Conservation (phyloP, 192 early-diverging fungal species). For the Coemansia asiatica region DNA sequence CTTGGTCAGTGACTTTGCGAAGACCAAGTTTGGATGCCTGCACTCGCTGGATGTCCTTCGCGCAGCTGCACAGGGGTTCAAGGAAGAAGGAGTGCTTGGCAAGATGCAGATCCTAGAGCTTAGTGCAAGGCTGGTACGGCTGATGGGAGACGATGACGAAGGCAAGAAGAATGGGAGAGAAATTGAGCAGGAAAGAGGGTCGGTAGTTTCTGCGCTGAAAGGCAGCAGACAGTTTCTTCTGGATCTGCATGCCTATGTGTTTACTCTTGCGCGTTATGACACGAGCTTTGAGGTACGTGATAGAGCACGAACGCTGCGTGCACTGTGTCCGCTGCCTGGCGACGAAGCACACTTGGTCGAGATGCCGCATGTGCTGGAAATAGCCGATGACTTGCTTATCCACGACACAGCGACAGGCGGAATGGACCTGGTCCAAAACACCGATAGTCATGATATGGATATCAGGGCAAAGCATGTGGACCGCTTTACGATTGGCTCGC, state of each 20-base stretch:
- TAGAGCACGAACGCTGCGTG: constrained; percentile 67
- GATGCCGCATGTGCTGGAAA: constrained; percentile 16
- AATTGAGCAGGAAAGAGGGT: neutral
- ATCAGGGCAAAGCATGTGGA: neutral
- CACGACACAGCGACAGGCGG: neutral
- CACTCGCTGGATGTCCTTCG: constrained; percentile 84
- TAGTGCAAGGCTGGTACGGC: constrained; percentile 47
- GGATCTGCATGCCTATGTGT: constrained; percentile 69
- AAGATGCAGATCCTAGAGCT: constrained; percentile 86
- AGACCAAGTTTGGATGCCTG: constrained; percentile 56
- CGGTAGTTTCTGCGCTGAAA: constrained; percentile 11
- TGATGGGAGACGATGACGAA: neutral
- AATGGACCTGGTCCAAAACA: neutral
- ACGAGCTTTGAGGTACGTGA: constrained; percentile 87
- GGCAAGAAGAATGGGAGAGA: neutral
- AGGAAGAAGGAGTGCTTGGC: constrained; percentile 61
- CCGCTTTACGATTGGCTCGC: constrained; percentile 60
- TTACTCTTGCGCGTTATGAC: constrained; percentile 90
- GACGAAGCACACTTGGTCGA: constrained; percentile 27
- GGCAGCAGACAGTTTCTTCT: constrained; percentile 12
- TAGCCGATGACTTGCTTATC: constrained; percentile 23
- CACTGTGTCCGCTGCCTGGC: constrained; percentile 33
- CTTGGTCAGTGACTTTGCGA: constrained; percentile 80
- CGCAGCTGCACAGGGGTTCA: constrained; percentile 60
- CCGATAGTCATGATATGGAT: neutral